Evolutionary conservation across 2,329 filamentous ascomycete species (phyloP).

Genomic region (Drechslerella coelobrocha): DNA sequence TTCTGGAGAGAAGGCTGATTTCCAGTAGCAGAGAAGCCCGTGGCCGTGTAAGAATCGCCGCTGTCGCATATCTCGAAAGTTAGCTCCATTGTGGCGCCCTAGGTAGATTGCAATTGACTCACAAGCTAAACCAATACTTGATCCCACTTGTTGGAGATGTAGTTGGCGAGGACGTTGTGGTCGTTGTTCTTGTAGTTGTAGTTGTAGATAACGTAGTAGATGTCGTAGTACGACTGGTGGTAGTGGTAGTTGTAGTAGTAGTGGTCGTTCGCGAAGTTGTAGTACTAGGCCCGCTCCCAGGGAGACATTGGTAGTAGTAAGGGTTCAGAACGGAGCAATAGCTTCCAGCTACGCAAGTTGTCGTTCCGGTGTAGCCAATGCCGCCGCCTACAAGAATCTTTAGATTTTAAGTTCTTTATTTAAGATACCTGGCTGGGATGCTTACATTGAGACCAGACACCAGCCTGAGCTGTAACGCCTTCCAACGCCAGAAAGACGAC

Average conservation of each 20-base stretch:
- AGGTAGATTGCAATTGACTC: neutral
- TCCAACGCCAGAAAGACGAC: constrained; percentile 2
- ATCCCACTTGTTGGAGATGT: constrained; percentile 9
- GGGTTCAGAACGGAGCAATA: constrained; percentile 48
- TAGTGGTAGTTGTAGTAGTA: constrained; percentile 15
- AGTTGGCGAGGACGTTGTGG: neutral
- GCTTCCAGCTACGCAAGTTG: constrained; percentile 48
- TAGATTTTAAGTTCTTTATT: neutral
- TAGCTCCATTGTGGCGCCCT: neutral
- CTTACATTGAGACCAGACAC: constrained; percentile 36
- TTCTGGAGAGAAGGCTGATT: constrained; percentile 21
- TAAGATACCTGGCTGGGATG: neutral
- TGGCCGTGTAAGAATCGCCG: constrained; percentile 29
- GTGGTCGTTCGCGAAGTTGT: constrained; percentile 12
- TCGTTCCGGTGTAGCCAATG: constrained; percentile 49
- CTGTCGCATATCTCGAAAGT: neutral
- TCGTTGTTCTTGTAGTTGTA: constrained; percentile 13
- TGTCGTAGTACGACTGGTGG: constrained; percentile 2
- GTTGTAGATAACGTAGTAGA: no score
- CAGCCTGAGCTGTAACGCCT: constrained; percentile 10
- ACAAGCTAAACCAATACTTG: constrained; percentile 44
- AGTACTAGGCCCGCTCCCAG: constrained; percentile 12
- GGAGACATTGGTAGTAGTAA: constrained; percentile 54
- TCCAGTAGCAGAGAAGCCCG: constrained; percentile 21
- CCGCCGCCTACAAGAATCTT: constrained; percentile 54